A percentile compares a stretch with the other conserved stretches of the same genome.
phyloP scores from a whole-genome alignment of 495 filamentous ascomycete genomes.

The Viridothelium virens region DNA sequence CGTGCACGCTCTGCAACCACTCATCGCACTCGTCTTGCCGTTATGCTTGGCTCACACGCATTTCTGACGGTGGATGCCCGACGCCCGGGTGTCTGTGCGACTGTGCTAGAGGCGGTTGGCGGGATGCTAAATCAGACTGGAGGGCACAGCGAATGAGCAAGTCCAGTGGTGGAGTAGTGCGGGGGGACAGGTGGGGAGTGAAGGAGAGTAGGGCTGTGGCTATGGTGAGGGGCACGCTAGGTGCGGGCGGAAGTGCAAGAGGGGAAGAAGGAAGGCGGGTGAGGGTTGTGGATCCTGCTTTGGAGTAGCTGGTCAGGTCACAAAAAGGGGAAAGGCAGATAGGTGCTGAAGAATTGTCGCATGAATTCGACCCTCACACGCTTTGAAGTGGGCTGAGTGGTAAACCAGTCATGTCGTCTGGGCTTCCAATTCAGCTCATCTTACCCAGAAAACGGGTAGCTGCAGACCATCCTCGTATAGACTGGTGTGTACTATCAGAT shows the following conservation, averaged over 20 bases:
- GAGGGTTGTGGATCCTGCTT: neutral
- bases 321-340: too few species aligned
- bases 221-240: constrained; percentile 9
- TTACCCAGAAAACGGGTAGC: too few species aligned
- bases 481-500: too few species aligned
- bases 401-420: too few species aligned
- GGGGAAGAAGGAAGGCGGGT: constrained; percentile 1
- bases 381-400: too few species aligned
- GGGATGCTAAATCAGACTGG: constrained; percentile 22
- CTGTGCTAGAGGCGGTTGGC: constrained; percentile 26
- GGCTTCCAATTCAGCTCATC: too few species aligned
- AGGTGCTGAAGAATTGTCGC: too few species aligned
- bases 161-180: constrained; percentile 23
- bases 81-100: constrained; percentile 34
- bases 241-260: neutral
- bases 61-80: constrained; percentile 29
- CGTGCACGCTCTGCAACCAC: constrained; percentile 35
- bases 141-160: constrained; percentile 17
- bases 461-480: too few species aligned
- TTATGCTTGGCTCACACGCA: constrained; percentile 27
- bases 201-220: constrained; percentile 21
- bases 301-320: neutral
- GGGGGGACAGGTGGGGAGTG: constrained; percentile 18
- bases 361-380: too few species aligned
- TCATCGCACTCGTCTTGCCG: constrained; percentile 32